Conservation (phyloP, 202 grass and related monocot species). For the Dendrocalamus latiflorus region DNA sequence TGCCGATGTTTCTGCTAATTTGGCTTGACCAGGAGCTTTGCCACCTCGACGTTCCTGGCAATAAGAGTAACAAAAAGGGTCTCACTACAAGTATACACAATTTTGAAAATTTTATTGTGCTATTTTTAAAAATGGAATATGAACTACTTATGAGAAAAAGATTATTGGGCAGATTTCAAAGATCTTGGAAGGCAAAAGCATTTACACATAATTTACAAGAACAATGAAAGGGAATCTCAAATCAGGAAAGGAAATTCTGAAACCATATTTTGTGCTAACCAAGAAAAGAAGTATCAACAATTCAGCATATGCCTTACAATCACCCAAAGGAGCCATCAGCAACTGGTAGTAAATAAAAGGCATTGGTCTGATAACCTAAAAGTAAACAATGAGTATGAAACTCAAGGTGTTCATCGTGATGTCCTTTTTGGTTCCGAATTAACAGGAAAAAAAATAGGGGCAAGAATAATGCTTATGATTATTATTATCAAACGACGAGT, state of each 20-base stretch:
- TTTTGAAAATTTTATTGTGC: neutral
- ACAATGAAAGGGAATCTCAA: neutral
- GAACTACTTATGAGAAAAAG: neutral
- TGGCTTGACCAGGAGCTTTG: slow-evolving; percentile 52
- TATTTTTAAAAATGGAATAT: neutral
- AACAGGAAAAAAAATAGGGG: neutral
- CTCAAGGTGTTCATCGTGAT: neutral
- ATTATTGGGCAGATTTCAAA: neutral
- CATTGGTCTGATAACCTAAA: neutral
- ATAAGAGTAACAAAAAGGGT: neutral
- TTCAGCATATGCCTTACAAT: neutral
- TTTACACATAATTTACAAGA: neutral
- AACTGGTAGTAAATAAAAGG: neutral
- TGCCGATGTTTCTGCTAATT: slow-evolving; percentile 33
- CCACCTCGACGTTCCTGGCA: slow-evolving; percentile 60
- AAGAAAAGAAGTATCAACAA: neutral
- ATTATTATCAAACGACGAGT: neutral
- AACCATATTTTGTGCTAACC: neutral
- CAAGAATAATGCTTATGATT: neutral
- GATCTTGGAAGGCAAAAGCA: neutral
- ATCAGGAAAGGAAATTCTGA: neutral
- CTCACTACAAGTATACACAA: neutral
- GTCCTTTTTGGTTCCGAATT: neutral
- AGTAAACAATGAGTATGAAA: neutral
- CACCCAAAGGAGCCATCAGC: neutral